These are phyloP conservation scores for Penicillium sp. DNA, from an alignment of 2,329 filamentous ascomycete genomes.

Conservation along the genomic window DNA sequence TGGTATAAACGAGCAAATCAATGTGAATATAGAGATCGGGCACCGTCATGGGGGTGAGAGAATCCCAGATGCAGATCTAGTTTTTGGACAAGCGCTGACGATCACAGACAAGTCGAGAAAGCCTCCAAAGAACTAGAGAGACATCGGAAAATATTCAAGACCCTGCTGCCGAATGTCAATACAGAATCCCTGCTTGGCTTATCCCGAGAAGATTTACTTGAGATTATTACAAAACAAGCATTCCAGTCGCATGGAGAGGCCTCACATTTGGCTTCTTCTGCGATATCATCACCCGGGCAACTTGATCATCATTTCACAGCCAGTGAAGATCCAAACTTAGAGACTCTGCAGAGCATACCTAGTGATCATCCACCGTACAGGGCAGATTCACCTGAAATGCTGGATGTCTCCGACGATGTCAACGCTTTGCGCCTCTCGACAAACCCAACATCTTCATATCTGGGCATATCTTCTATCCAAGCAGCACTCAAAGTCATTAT, in stretches of 20 bases:
- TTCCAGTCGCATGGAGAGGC: background rate
- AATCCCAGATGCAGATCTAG: constrained; percentile 26
- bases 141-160: too few species aligned
- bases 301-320: constrained; percentile 33
- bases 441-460: constrained; percentile 61
- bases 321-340: constrained; percentile 49
- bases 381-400: constrained; percentile 38
- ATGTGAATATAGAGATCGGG: constrained; percentile 74
- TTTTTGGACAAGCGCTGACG: too few species aligned
- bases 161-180: too few species aligned
- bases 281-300: constrained; percentile 43
- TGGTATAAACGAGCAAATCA: constrained; percentile 73
- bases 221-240: too few species aligned
- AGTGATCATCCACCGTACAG: constrained; percentile 60
- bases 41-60: constrained; percentile 71
- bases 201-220: too few species aligned
- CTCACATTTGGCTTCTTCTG: constrained; percentile 32
- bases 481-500: constrained; percentile 68
- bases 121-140: too few species aligned
- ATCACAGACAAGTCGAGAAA: too few species aligned
- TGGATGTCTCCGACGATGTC: constrained; percentile 64
- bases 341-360: constrained; percentile 66
- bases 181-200: too few species aligned
- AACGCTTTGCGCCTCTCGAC: constrained; percentile 63
- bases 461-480: constrained; percentile 72